Base-by-base conservation (phyloP, 2,329 filamentous ascomycete species). In the Fusarium nelsonii region DNA sequence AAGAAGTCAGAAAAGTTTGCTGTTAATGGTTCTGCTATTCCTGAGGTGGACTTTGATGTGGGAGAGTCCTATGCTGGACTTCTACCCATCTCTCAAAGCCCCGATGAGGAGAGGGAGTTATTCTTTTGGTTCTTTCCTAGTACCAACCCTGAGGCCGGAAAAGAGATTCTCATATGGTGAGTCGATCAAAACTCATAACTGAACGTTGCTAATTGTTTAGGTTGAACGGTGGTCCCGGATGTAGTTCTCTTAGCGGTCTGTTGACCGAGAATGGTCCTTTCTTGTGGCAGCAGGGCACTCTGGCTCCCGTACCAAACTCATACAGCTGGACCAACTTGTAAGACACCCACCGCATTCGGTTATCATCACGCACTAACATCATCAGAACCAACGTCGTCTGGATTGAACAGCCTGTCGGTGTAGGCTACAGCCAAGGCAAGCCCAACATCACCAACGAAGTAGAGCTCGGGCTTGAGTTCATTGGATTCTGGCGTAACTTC, bases 401-500 rank as follows among this genome's bases (percentile, higher is more conserved):
- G 87, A 84, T 92, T 10, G 91, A 92, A 72, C 90, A 92, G 75
- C 89, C 88, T 7, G 80, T 88, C 12, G 84, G 84, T 32, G 91
- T 91, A 0, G 92, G 92, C 15, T 94, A 92, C 76, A 87, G 88
- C 0, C 84, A 87, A 34, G 91, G 91, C 15, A 86, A 80, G 1
- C 83, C 88, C 5, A 91, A 85, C 0, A 90, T 90, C 11, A 88
- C 82, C 6, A 87, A 85, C 70, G 89, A 93, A 69, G 85, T 88
- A 32, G 91, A 93, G 68, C 84, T 91, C 2, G 90, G 91, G 0
- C 78, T 81, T n/a, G 87, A 94, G 70, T 93, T 95, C 76, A 82
- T 91, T 16, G 90, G 90, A 50, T 96, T 93, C 80, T 94, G 89
- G 84, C 90, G 90, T 80, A 93, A 93, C 80, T 94, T 93, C 71